A percentile compares a stretch with the other conserved stretches of the same genome.
Evolutionary conservation across 306 rosid genomes (phyloP).

Genomic region (Pachyrhizus erosus): DNA sequence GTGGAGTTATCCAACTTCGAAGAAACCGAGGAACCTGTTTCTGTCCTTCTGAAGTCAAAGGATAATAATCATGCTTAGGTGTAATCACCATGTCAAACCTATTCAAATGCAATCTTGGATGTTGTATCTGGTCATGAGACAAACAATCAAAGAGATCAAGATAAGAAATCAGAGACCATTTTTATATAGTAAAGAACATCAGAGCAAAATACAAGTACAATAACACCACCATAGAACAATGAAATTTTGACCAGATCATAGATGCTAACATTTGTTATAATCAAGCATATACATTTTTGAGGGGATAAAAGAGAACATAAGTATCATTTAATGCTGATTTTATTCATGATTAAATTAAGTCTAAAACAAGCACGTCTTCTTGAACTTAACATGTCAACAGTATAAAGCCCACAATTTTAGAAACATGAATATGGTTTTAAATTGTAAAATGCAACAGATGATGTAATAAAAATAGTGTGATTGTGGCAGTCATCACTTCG

Average conservation of each 20-base stretch:
- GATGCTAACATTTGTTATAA: conserved; percentile 21
- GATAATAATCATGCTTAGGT: conserved; percentile 91
- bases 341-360: conserved; percentile 19
- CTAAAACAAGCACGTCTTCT: background rate
- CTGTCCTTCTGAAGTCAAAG: conserved; percentile 78
- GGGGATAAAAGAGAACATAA: conserved; percentile 7
- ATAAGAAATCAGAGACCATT: conserved; percentile 30
- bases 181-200: conserved; percentile 18
- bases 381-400: background rate
- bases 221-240: conserved; percentile 11
- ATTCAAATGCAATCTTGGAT: conserved; percentile 80
- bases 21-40: conserved; percentile 82
- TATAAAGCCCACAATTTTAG: conserved; percentile 2
- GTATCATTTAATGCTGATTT: conserved; percentile 6
- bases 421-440: conserved; percentile 14
- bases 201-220: conserved; percentile 7
- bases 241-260: conserved; percentile 1
- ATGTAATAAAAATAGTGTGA: background rate
- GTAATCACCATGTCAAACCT: conserved; percentile 93
- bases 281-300: background rate
- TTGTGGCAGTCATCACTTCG: background rate
- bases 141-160: conserved; percentile 28
- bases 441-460: background rate
- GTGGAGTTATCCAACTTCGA: conserved; percentile 87
- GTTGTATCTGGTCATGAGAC: conserved; percentile 54